Evolutionary conservation across 75 land plant species (phyloP), one percentile per base, ranked within the genome.

Genomic region (Pinus tabuliformis): DNA sequence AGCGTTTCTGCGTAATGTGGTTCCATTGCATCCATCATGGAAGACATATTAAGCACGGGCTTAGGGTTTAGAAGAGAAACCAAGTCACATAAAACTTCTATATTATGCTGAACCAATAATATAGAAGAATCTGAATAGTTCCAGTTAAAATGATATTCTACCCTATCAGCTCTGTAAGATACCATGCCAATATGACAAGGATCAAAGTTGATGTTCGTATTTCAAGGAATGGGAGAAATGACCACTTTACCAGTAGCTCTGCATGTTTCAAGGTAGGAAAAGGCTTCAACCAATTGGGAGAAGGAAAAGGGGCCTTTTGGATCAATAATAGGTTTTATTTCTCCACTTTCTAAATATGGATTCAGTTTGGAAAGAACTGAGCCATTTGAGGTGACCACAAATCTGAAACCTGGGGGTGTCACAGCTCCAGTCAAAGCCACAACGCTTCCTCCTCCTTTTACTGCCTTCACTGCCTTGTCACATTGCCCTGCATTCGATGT

Each of bases 211-310:
- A 9, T 9, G 12, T 49, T 49, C 54, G 12, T 49, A 49, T 49
- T 49, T 88, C 76, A 89, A 28, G 94, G 84, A 78, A 94, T 88
- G n/a, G 98, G 98, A 76, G 80, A 81, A 52, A 95, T 87, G 62
- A 95, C 96, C 6, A 95, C 90, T 74, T 95, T 95, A 36, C 98
- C 98, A 54, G 86, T 83, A 11, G 96, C 96, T 61, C 81, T 81
- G 72, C 87, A 86, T 11, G 86, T 85, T 80, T 95, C 98, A 79
- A 95, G 84, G 73, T 91, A 85, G 42, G 89, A 58, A 73, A 95
- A 95, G 54, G 98, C 96, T 68, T 91, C 93, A 7, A 84, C 85
- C 17, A 86, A 78, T 62, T 87, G 70, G 3, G 81, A 59, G 74
- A 95, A 95, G 17, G 84, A 78, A 77, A 85, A 91, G 20, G 86